A percentile compares a stretch with the other conserved stretches of the same genome.
Evolutionary conservation across 2,329 filamentous ascomycete genomes (phyloP).

Genomic region (Fusarium papillatum): DNA sequence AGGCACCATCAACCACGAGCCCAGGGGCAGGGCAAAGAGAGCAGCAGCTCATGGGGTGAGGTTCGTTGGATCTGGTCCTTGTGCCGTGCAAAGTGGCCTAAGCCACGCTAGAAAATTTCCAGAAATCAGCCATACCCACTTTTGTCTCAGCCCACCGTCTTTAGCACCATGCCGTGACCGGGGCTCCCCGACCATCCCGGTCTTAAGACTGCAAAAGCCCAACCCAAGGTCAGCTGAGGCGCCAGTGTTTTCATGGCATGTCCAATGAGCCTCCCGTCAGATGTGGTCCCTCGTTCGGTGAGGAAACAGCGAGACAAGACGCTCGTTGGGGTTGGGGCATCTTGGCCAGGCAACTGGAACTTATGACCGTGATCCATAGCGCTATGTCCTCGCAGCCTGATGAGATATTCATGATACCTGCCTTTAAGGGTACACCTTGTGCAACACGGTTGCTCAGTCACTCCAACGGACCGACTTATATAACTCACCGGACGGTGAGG

Average conservation of each 20-base stretch:
- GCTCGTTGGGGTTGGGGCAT: not conserved
- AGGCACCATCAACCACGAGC: not conserved
- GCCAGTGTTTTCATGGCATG: conserved; percentile 26
- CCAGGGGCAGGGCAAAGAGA: not conserved
- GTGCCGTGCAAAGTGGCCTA: conserved; percentile 17
- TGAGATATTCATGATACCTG: not conserved
- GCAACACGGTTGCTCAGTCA: not conserved
- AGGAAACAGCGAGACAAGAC: conserved; percentile 16
- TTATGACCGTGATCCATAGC: not conserved
- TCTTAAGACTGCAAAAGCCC: conserved; percentile 13
- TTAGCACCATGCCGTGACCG: conserved; percentile 9
- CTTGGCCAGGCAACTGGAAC: not conserved
- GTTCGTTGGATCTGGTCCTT: conserved; percentile 35
- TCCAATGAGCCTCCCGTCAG: conserved; percentile 8
- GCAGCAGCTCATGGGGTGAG: conserved; percentile 33
- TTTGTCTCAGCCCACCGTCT: not conserved
- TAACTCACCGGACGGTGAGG: not conserved
- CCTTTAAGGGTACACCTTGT: not conserved
- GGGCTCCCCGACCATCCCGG: conserved; percentile 17
- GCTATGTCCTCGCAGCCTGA: not conserved
- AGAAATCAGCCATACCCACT: conserved; percentile 36
- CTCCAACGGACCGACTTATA: not conserved
- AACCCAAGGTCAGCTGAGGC: conserved; percentile 41
- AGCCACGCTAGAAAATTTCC: conserved; percentile 45
- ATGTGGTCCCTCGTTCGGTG: not conserved